Base-by-base conservation (phyloP, 2,329 filamentous ascomycete species). In the Harringtonia lauricola region DNA sequence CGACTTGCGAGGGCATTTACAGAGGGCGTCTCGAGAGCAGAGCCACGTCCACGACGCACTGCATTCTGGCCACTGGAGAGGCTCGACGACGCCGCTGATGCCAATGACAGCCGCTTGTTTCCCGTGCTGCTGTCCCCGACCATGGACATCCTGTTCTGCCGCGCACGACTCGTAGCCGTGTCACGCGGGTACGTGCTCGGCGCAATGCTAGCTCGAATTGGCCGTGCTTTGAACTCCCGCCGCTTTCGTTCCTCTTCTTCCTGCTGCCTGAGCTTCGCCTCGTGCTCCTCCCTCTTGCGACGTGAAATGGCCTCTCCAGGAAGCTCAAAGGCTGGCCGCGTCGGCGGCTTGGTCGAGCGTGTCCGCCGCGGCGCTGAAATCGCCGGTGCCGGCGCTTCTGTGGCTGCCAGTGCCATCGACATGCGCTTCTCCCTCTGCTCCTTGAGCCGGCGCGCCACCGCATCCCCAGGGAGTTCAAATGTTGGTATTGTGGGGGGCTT, bases 401-500 rank as follows among this genome's bases (percentile, higher is more conserved):
- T 52, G 3, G 53, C 54, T 17, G 49, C 41, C 8, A 36, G 18
- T 4, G 44, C 42, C 2, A 39, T 42, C 21, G 67, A 63, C 30
- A 66, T 55, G 24, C 77, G 73, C 36, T 73, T 72, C 46, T 79
- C 75, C 13, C 71, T 70, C 53, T 77, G 68, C 55, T 79, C 73
- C 55, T 70, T 77, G 45, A 79, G 57, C 14, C 70, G 67, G 14
- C 71, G 68, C 34, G 76, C 71, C 10, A 80, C 67, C 31, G 73
- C 74, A 36, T 82, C 78, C 10, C 79, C 77, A 1, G 77, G 75
- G 13, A 83, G 67, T 57, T 81, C 75, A 55, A 80, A 82, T 0
- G 66, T 70, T 2, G 78, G 59, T 9, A 70, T 58, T 1, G 76
- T 81, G 3, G 64, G 64, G 15, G 67, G 62, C 54, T 76, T 81